Evolutionary conservation across 2,329 filamentous ascomycete species (phyloP).

Genomic region (Davidsoniella eucalypti): DNA sequence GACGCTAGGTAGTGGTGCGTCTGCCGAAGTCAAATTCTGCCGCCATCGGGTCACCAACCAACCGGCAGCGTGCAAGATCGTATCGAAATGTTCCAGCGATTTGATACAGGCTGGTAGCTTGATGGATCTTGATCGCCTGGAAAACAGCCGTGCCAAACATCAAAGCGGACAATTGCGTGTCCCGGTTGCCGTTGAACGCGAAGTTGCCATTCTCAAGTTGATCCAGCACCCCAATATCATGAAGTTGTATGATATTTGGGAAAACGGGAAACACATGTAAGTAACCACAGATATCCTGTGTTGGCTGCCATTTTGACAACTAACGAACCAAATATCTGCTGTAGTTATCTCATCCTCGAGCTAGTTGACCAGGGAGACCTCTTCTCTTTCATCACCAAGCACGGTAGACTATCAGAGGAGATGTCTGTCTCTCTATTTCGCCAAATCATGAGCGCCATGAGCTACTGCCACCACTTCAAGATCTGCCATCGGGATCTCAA

Average conservation of each 20-base stretch:
- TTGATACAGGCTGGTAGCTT: conserved; percentile 75
- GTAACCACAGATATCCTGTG: conserved; percentile 19
- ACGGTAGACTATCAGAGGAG: conserved; percentile 60
- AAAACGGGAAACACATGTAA: conserved; percentile 87
- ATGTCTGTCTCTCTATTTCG: conserved; percentile 74
- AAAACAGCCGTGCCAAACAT: conserved; percentile 37
- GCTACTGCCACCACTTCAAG: conserved; percentile 85
- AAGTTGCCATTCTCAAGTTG: conserved; percentile 93
- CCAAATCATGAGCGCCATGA: conserved; percentile 80
- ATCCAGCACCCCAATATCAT: conserved; percentile 92
- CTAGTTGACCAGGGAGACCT: conserved; percentile 68
- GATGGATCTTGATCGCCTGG: conserved; percentile 62
- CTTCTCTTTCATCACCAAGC: conserved; percentile 67
- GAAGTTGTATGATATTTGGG: conserved; percentile 91
- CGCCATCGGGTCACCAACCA: conserved; percentile 65
- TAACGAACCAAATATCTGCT: background rate
- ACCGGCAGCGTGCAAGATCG: conserved; percentile 85
- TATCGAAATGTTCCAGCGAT: conserved; percentile 66
- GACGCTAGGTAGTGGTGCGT: conserved; percentile 78
- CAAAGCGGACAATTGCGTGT: conserved; percentile 51
- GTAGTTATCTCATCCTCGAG: conserved; percentile 84
- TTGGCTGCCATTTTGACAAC: no score
- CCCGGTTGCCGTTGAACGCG: conserved; percentile 78
- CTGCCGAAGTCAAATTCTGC: conserved; percentile 72
- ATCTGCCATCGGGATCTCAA: conserved; percentile 95